Conservation (phyloP, 2,329 filamentous ascomycete species). For the Pseudocercospora macadamiae region DNA sequence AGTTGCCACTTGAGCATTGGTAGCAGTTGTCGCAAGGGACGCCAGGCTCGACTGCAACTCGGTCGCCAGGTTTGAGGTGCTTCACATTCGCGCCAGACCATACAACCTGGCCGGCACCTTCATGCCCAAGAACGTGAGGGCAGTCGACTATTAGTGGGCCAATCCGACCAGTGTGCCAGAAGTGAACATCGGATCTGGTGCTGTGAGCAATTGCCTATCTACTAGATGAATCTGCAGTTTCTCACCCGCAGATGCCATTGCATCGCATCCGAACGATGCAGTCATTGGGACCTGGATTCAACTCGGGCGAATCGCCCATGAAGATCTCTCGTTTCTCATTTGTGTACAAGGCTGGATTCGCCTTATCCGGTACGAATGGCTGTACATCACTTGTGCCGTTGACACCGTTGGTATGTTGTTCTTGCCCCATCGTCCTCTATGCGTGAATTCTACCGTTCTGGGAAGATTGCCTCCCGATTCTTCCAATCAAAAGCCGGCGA, state of each 20-base stretch:
- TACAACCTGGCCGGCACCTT: constrained; percentile 67
- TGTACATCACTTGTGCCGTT: constrained; percentile 8
- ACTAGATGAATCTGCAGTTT: not conserved
- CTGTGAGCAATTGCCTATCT: not conserved
- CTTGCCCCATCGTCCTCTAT: constrained; percentile 8
- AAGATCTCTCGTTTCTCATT: constrained; percentile 34
- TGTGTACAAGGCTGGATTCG: constrained; percentile 34
- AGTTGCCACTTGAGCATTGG: constrained; percentile 76
- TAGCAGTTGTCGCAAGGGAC: constrained; percentile 63
- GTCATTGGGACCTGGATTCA: constrained; percentile 30
- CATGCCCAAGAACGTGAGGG: constrained; percentile 69
- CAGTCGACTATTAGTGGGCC: constrained; percentile 64
- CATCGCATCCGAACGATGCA: constrained; percentile 34
- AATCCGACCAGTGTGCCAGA: constrained; percentile 56
- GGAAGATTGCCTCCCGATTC: not conserved
- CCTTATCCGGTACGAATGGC: constrained; percentile 15
- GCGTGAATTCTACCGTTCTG: not conserved
- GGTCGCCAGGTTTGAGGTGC: constrained; percentile 62
- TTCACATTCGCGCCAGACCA: constrained; percentile 62
- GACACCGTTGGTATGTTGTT: constrained; percentile 18
- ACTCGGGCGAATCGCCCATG: constrained; percentile 31
- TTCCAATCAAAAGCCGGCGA: constrained; percentile 3
- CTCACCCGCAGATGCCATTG: constrained; percentile 37
- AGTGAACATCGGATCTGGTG: constrained; percentile 33
- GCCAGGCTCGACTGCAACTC: constrained; percentile 68